Base-by-base conservation (phyloP, 2,329 filamentous ascomycete genomes). In the Penicillium sp. region DNA sequence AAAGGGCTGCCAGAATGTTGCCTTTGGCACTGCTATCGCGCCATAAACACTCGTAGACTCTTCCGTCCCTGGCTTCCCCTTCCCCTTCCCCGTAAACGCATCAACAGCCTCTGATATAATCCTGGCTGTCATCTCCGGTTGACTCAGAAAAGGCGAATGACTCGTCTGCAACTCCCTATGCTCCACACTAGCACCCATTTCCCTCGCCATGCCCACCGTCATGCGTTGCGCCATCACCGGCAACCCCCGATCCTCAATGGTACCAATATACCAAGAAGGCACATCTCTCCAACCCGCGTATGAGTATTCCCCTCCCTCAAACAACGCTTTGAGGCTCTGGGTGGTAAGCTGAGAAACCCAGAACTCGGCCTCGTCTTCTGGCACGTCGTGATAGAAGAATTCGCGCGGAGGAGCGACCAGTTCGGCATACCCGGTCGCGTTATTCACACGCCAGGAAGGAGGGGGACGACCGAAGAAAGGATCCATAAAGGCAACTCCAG, bases 351-450 rank as follows among this genome's bases (percentile, higher is more conserved):
- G 66, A 0, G 56, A 57, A 1, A 68, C 66, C 71, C 74, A 77
- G 32, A 62, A 61, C 3, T 69, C 60, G 0, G 62, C 72, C 42
- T 78, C 75, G 1, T 71, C 67, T 0, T 50, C 56, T 0, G 74
- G 64, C 0, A 79, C 47, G 56, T 79, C 76, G 49, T 78, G 74
- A 47, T 78, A 79, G 46, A 79, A 74, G 2, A 77, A 50, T 5
- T 75, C 61, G 6, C 66, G 52, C 0, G 72, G 59, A 14, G 69
- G 53, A 18, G 49, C 56, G 13, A 65, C 57, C 4, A 79, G 44
- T 0, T 69, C 67, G 1, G 70, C 71, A 34, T 66, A 70, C 3
- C 75, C 75, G 0, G 65, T 74, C 16, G 65, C 62, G 1, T 50
- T 54, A 39, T 76, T 68, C 0, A 64, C 56, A 0, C 59, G 57